These are phyloP conservation scores for Geranomyces variabilis DNA, from an alignment of 192 early-diverging fungal genomes.

Conservation along the genomic window DNA sequence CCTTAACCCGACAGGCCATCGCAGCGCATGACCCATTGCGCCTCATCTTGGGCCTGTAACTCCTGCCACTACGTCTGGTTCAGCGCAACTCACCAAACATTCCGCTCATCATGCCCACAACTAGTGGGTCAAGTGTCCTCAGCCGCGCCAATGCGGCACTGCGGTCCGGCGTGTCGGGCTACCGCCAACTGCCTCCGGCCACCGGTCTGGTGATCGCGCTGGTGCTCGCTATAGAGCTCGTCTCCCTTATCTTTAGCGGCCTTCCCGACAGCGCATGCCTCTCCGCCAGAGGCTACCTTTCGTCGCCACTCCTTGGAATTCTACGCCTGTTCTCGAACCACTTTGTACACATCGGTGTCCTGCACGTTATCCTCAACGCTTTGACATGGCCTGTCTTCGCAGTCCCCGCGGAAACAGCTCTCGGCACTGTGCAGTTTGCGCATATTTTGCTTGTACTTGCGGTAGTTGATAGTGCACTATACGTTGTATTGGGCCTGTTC, in stretches of 20 bases:
- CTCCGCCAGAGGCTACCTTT: neutral
- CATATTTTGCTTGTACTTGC: constrained; percentile 5
- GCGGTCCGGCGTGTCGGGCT: too few species aligned
- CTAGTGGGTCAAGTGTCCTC: too few species aligned
- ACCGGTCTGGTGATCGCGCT: neutral
- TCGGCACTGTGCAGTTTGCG: constrained; percentile 21
- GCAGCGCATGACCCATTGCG: too few species aligned
- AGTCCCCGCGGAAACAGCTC: neutral
- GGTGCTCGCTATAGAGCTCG: neutral
- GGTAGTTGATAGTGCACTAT: constrained; percentile 1
- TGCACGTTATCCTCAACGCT: constrained; percentile 11
- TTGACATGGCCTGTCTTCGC: constrained; percentile 21
- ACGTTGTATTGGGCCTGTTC: constrained; percentile 9
- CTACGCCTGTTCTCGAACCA: constrained; percentile 17
- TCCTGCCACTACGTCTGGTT: too few species aligned
- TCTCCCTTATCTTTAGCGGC: neutral
- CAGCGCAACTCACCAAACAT: too few species aligned
- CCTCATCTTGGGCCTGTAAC: too few species aligned
- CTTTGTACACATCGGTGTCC: constrained; percentile 10
- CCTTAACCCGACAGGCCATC: too few species aligned
- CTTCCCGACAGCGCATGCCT: neutral
- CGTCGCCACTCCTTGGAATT: neutral
- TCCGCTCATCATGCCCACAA: too few species aligned
- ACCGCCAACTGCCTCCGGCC: neutral
- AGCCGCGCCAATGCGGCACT: too few species aligned